Evolutionary conservation across 495 filamentous ascomycete species (phyloP).

Genomic region (Trichoderma orchidacearum): DNA sequence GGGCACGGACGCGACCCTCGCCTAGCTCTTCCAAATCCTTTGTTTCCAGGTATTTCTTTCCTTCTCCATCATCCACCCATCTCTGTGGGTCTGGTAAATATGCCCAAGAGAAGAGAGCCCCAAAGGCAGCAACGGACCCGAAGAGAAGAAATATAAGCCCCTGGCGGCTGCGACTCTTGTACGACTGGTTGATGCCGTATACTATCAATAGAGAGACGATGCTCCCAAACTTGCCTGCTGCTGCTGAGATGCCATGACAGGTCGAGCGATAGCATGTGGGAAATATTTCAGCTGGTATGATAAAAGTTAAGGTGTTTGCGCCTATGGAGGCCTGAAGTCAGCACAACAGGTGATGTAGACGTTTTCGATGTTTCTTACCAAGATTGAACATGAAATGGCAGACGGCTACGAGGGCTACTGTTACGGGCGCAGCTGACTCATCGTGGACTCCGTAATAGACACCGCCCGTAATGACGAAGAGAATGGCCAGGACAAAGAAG

Average conservation of each 20-base stretch:
- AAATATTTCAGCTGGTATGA: constrained; percentile 83
- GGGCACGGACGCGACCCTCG: constrained; percentile 13
- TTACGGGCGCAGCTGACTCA: constrained; percentile 21
- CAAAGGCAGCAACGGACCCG: constrained; percentile 17
- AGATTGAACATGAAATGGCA: constrained; percentile 83
- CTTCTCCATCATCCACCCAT: constrained; percentile 4
- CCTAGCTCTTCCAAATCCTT: constrained; percentile 19
- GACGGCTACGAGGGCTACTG: constrained; percentile 55
- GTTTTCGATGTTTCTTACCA: constrained; percentile 16
- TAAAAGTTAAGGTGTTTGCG: constrained; percentile 83
- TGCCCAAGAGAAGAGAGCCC: constrained; percentile 19
- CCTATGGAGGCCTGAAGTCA: constrained; percentile 14
- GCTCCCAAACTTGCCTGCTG: constrained; percentile 71
- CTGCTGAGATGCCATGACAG: constrained; percentile 77
- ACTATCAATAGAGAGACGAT: constrained; percentile 43
- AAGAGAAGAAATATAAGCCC: constrained; percentile 22
- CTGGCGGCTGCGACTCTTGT: constrained; percentile 12
- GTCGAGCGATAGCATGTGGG: constrained; percentile 77
- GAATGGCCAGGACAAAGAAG: constrained; percentile 52
- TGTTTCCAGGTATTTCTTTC: constrained; percentile 9
- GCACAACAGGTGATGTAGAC: background rate
- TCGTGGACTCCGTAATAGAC: constrained; percentile 42
- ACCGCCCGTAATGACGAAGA: constrained; percentile 68
- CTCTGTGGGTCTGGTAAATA: constrained; percentile 20
- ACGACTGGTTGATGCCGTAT: constrained; percentile 28